Base-by-base conservation (phyloP, 1,139 yeast genomes). In the Petasospora fabianii region DNA sequence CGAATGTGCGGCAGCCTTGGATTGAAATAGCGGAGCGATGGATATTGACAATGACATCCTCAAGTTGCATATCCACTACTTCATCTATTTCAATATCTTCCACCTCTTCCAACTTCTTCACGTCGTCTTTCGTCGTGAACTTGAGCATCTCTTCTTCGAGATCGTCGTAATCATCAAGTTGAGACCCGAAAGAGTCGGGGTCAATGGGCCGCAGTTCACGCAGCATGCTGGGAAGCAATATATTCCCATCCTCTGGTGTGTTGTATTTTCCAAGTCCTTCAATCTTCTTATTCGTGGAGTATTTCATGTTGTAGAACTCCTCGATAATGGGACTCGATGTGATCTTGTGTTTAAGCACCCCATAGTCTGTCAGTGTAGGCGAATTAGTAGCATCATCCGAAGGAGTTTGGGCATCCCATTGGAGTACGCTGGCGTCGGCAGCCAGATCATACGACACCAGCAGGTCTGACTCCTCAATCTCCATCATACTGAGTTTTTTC, bases 1-100 rank as follows among this genome's bases (percentile, higher is more conserved):
- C 54, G 46, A 56, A 69, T 21, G 61, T 65, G 1, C 60, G 44
- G 4, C 61, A 67, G 32, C 67, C 59, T 3, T n/a, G n/a, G n/a
- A n/a, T n/a, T n/a, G n/a, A n/a, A n/a, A n/a, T n/a, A n/a, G n/a
- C n/a, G n/a, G n/a, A n/a, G 68, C 59, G 5, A 51, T 27, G 5
- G 61, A 37, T 9, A 73, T 46, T 2, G 76, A 69, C 17, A 64
- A 59, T 9, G 59, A 43, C 37, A 6, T 28, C 33, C 3, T 34
- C 42, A 5, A 27, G 26, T 1, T 33, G 44, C 3, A 34, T 34
- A 2, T 35, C 42, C 7, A 28, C 22, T 11, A 33, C 34, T 4
- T 35, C 42, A 10, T 7, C 9, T 27, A 6, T 15, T 13, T 26
- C 8, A 4, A 5, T 12, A 3, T 17, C n/a, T 3, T 32, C 15